These are phyloP conservation scores for Apostasia ramifera DNA, from an alignment of 106 monocot species.

Conservation along the genomic window DNA sequence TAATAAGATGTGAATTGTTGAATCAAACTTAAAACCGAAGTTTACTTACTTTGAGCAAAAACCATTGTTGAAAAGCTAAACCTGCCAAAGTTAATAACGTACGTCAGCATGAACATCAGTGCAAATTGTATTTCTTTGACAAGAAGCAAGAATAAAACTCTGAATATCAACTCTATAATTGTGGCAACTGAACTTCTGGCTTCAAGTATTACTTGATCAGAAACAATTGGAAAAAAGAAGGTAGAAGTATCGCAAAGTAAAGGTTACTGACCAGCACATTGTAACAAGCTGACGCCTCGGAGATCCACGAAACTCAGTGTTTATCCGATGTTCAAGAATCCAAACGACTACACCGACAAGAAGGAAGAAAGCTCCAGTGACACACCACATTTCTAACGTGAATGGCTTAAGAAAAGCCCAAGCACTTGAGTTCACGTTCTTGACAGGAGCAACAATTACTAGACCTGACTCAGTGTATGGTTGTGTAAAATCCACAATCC, in stretches of 20 bases:
- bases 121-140: not conserved
- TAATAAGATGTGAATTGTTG: not conserved
- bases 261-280: conserved; percentile 38
- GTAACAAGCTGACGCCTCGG: conserved; percentile 43
- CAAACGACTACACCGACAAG: conserved; percentile 49
- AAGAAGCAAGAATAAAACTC: not conserved
- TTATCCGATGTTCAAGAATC: conserved; percentile 55
- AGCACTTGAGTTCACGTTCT: conserved; percentile 27
- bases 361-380: conserved; percentile 39
- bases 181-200: too few species aligned
- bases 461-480: conserved; percentile 62
- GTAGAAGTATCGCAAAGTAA: not conserved
- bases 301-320: conserved; percentile 43
- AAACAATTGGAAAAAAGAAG: too few species aligned
- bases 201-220: too few species aligned
- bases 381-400: conserved; percentile 52
- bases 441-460: conserved; percentile 40
- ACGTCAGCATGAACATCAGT: conserved; percentile 6
- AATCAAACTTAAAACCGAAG: not conserved
- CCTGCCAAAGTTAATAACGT: conserved; percentile 34
- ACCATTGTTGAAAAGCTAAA: conserved; percentile 99
- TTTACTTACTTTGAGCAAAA: conserved; percentile 84
- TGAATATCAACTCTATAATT: too few species aligned
- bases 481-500: conserved; percentile 59
- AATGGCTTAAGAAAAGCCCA: conserved; percentile 70